These are phyloP conservation scores for Pyrenula aspistea DNA, from an alignment of 495 filamentous ascomycete species.

Conservation along the genomic window DNA sequence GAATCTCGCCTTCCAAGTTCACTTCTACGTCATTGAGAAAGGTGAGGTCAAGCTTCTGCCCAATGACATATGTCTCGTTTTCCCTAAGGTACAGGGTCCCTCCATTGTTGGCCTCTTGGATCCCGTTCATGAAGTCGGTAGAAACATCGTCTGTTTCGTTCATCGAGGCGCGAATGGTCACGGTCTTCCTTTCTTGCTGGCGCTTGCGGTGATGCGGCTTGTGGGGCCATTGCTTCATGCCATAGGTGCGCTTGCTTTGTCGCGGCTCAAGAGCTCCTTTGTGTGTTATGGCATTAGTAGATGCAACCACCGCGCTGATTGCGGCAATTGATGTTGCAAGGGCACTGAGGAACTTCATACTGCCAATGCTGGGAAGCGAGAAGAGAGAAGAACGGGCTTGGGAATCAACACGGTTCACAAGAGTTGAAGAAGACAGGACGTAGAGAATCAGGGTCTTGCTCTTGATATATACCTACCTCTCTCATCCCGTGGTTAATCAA, in stretches of 20 bases:
- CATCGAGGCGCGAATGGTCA: conserved; percentile 36
- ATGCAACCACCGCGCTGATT: not conserved
- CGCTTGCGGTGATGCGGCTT: conserved; percentile 14
- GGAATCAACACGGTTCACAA: not conserved
- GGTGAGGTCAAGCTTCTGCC: conserved; percentile 41
- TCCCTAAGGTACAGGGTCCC: conserved; percentile 37
- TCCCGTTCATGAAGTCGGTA: conserved; percentile 35
- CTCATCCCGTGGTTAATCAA: not conserved
- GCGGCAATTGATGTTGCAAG: not conserved
- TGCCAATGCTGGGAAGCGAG: not conserved
- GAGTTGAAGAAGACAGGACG: not conserved
- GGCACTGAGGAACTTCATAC: not conserved
- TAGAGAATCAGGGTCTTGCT: not conserved
- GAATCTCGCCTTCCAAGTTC: conserved; percentile 42
- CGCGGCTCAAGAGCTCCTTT: not conserved
- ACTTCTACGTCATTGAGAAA: conserved; percentile 45
- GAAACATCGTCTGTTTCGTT: conserved; percentile 42
- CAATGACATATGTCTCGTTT: conserved; percentile 40
- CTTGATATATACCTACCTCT: not conserved
- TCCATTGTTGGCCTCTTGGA: conserved; percentile 40
- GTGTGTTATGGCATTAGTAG: not conserved
- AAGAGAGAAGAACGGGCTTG: not conserved
- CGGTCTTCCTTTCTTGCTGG: conserved; percentile 23
- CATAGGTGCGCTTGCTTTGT: not conserved
- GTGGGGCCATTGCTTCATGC: not conserved